Percentiles rank a stretch among this genome's conserved stretches.
Evolutionary conservation across 495 filamentous ascomycete species (phyloP).

Genomic region (Aspergillus cavernicola): DNA sequence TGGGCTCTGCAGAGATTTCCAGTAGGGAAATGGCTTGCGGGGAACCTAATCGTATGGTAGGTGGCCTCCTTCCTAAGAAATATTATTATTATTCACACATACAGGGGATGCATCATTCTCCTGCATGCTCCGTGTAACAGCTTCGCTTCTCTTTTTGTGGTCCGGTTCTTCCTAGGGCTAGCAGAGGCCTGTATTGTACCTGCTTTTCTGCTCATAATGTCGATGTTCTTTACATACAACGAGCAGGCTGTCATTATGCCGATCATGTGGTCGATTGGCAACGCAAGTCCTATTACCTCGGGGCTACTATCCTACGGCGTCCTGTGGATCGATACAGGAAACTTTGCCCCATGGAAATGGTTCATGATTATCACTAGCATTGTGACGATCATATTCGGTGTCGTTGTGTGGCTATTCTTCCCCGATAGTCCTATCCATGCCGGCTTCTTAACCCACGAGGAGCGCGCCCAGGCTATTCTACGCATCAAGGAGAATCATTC

Average conservation of each 20-base stretch:
- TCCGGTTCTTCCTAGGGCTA: constrained; percentile 38
- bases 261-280: constrained; percentile 41
- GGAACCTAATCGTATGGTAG: constrained; percentile 35
- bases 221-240: constrained; percentile 43
- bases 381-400: constrained; percentile 47
- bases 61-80: neutral
- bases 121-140: constrained; percentile 36
- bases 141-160: constrained; percentile 37
- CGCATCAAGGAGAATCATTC: constrained; percentile 55
- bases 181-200: constrained; percentile 41
- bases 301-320: constrained; percentile 41
- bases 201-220: constrained; percentile 36
- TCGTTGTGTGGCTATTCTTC: constrained; percentile 49
- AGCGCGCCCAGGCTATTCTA: constrained; percentile 52
- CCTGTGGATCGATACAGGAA: constrained; percentile 37
- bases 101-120: constrained; percentile 34
- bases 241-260: constrained; percentile 42
- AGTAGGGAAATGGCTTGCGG: constrained; percentile 36
- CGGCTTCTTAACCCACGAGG: constrained; percentile 49
- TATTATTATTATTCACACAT: neutral
- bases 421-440: constrained; percentile 57
- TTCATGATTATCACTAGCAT: constrained; percentile 48
- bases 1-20: constrained; percentile 40
- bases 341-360: constrained; percentile 39
- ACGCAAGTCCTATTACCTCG: constrained; percentile 39